Base-by-base conservation (phyloP, 1,284 basidiomycete species). In the Melanopsichium pennsylvanicum region DNA sequence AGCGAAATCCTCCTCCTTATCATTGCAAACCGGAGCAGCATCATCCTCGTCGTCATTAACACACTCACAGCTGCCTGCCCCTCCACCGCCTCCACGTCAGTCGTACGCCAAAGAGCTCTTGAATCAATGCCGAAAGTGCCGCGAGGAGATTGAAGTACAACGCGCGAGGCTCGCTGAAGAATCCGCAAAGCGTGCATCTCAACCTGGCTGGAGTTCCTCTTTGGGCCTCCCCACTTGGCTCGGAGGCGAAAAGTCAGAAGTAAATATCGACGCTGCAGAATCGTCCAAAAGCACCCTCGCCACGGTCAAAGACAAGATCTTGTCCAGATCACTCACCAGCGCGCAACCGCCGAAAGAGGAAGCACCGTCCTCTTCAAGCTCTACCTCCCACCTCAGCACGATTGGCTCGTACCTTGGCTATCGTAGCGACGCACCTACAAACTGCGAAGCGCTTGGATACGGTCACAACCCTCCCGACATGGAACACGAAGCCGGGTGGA, bases 401-500 rank as follows among this genome's bases (percentile, higher is more conserved):
- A 25, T 64, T 12, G 49, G 49, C 13, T 73, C 67, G 1, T 46
- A 63, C 13, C 39, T 70, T 16, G 62, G 67, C 2, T 70, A 58
- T 19, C 58, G 58, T 16, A 43, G 36, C 5, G 25, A 42, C 5
- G 6, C 25, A 8, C 27, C 62, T 8, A 31, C 13, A 32, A 49
- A 57, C 13, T 36, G 21, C 18, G 39, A 63, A 15, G 31, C 34
- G 9, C 34, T 45, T 16, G 47, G 34, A 8, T 48, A 52, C n/a
- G 60, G 56, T 3, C 51, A 64, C 38, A 66, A 59, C 18, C 61
- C 61, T 18, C 66, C 59, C 42, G 63, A 63, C 36, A 60, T 70
- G 57, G 68, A 72, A 39, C 72, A 75, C 40, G 79, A 80, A 50
- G 78, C 79, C 4, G 79, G 79, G 33, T 80, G 78, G 76, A 74